Evolutionary conservation across 1,284 basidiomycete genomes (phyloP).

Genomic region (Malassezia obtusa): DNA sequence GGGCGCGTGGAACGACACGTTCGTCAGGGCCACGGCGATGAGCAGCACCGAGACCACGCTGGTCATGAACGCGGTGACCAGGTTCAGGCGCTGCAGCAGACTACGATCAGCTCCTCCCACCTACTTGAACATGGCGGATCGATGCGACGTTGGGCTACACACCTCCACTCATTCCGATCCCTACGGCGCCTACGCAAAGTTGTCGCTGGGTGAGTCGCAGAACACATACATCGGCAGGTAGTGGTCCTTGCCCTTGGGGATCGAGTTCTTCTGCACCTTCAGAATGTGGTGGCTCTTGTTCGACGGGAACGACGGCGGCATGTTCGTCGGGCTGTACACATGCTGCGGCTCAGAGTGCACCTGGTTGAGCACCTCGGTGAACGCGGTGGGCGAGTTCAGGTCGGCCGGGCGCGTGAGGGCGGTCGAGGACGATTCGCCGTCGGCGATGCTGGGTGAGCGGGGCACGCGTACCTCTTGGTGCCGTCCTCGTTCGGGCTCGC

Average conservation of each 20-base stretch:
- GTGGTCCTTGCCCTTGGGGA: conserved; percentile 38
- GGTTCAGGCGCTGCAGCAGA: conserved; percentile 61
- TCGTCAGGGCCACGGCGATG: conserved; percentile 36
- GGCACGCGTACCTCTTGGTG: conserved; percentile 30
- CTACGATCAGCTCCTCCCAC: conserved; percentile 5
- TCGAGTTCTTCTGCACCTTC: conserved; percentile 41
- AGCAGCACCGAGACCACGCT: conserved; percentile 57
- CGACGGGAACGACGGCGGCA: conserved; percentile 44
- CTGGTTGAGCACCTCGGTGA: conserved; percentile 44
- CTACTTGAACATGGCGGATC: conserved; percentile 13
- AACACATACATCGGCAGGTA: conserved; percentile 41
- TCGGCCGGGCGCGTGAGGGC: conserved; percentile 39
- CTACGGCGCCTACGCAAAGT: conserved; percentile 16
- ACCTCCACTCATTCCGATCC: not conserved
- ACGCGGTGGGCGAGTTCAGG: conserved; percentile 39
- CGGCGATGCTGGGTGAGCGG: conserved; percentile 14
- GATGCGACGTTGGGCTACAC: not conserved
- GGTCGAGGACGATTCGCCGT: conserved; percentile 25
- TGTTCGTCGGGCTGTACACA: conserved; percentile 35
- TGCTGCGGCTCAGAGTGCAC: conserved; percentile 25
- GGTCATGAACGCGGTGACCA: conserved; percentile 57
- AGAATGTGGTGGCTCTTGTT: conserved; percentile 39
- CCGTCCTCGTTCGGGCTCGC: conserved; percentile 59
- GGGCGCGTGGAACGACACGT: conserved; percentile 37
- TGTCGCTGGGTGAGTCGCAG: conserved; percentile 18